Percentiles rank a stretch among this genome's conserved stretches.
Evolutionary conservation across 176 grass and related monocot species (phyloP).

Genomic region (Carex myosuroides): DNA sequence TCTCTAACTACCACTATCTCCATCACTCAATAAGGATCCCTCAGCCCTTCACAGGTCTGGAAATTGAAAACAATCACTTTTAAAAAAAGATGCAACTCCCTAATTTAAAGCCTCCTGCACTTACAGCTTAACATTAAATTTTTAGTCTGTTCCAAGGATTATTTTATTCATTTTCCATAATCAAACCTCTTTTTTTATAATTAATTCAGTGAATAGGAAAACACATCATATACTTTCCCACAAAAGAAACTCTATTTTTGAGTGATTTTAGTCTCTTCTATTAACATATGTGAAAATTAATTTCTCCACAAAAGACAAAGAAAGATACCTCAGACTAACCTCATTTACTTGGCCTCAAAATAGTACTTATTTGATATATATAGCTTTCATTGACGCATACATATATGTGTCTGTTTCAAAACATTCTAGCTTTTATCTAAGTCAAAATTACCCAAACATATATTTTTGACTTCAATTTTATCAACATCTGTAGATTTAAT

Average conservation of each 20-base stretch:
- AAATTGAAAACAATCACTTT: background rate
- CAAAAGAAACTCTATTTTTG: background rate
- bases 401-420: background rate
- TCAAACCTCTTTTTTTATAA: background rate
- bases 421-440: background rate
- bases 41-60: slow-evolving; percentile 61
- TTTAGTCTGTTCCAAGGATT: background rate
- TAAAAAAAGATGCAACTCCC: background rate
- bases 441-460: background rate
- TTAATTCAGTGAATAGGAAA: background rate
- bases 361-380: background rate
- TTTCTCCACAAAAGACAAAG: background rate
- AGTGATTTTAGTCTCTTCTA: background rate
- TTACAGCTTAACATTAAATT: background rate
- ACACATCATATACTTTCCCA: background rate
- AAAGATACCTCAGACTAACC: background rate
- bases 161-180: background rate
- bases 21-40: slow-evolving; percentile 69
- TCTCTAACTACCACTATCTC: slow-evolving; percentile 48
- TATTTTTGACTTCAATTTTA: background rate
- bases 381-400: background rate
- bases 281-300: background rate
- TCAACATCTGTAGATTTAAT: background rate
- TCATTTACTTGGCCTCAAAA: background rate
- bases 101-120: background rate